Percentiles rank a stretch among this genome's conserved stretches.
Evolutionary conservation across 2,329 filamentous ascomycete genomes (phyloP).

Genomic region (Xylaria hypoxylon): DNA sequence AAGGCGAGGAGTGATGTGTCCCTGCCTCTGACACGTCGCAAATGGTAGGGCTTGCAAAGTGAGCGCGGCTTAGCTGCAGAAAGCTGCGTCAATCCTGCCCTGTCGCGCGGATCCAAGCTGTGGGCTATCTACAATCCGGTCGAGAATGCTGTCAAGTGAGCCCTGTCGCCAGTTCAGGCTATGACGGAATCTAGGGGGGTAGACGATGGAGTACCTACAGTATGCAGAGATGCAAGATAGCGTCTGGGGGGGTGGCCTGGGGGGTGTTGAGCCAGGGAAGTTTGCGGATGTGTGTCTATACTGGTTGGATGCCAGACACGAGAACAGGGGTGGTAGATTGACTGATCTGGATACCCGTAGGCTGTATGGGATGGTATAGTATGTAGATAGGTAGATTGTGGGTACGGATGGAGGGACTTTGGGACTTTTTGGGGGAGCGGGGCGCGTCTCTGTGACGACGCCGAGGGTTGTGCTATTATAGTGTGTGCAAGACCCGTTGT

Average conservation of each 20-base stretch:
- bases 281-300: slow-evolving; percentile 38
- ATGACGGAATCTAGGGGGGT: slow-evolving; percentile 55
- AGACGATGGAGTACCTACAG: slow-evolving; percentile 42
- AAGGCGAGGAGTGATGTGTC: slow-evolving; percentile 66
- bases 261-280: slow-evolving; percentile 34
- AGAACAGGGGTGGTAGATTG: slow-evolving; percentile 31
- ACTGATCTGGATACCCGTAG: slow-evolving; percentile 27
- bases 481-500: slow-evolving; percentile 37
- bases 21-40: slow-evolving; percentile 70
- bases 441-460: slow-evolving; percentile 44
- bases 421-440: slow-evolving; percentile 41
- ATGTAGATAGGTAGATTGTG: too few relatives aligned
- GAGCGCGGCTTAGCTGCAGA: slow-evolving; percentile 65
- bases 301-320: slow-evolving; percentile 33
- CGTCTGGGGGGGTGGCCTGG: slow-evolving; percentile 5
- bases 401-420: slow-evolving; percentile 37
- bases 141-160: slow-evolving; percentile 47
- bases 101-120: slow-evolving; percentile 52
- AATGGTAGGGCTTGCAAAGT: slow-evolving; percentile 65
- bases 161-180: slow-evolving; percentile 60
- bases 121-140: slow-evolving; percentile 46
- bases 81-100: slow-evolving; percentile 64
- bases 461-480: slow-evolving; percentile 53
- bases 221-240: slow-evolving; percentile 40
- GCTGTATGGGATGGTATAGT: slow-evolving; percentile 33